Conservation (phyloP, 2,329 filamentous ascomycete genomes). For the Aspergillus sp. region DNA sequence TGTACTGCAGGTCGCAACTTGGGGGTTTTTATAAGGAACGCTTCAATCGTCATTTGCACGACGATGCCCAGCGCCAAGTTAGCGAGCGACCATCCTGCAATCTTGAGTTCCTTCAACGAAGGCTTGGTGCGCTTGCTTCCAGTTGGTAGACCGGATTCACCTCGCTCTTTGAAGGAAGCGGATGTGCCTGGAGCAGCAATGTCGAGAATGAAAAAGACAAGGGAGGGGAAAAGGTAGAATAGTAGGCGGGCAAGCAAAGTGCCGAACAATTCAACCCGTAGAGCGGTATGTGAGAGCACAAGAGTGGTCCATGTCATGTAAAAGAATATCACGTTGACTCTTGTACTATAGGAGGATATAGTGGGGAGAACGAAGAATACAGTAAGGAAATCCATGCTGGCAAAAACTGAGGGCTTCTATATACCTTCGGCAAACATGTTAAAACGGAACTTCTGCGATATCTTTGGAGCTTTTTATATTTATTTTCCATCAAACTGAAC, state of each 20-base stretch:
- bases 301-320: conserved; percentile 88
- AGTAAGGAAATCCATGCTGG: conserved; percentile 51
- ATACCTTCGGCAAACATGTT: no score
- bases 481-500: not conserved
- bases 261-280: conserved; percentile 73
- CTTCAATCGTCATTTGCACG: conserved; percentile 58
- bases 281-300: conserved; percentile 71
- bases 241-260: conserved; percentile 65
- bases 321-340: conserved; percentile 82
- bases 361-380: conserved; percentile 31
- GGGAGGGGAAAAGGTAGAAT: conserved; percentile 72
- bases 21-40: conserved; percentile 54
- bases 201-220: conserved; percentile 73
- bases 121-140: conserved; percentile 37
- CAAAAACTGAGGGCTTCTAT: no score
- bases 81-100: conserved; percentile 54
- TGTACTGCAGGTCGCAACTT: conserved; percentile 56
- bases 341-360: conserved; percentile 70
- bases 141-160: conserved; percentile 50
- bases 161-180: conserved; percentile 68
- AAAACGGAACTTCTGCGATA: no score
- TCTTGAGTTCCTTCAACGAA: conserved; percentile 46
- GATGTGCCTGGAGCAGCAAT: conserved; percentile 67
- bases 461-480: not conserved
- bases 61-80: conserved; percentile 57